Evolutionary conservation across 768 basidiomycete genomes (phyloP).

Genomic region (Mycena galopus): DNA sequence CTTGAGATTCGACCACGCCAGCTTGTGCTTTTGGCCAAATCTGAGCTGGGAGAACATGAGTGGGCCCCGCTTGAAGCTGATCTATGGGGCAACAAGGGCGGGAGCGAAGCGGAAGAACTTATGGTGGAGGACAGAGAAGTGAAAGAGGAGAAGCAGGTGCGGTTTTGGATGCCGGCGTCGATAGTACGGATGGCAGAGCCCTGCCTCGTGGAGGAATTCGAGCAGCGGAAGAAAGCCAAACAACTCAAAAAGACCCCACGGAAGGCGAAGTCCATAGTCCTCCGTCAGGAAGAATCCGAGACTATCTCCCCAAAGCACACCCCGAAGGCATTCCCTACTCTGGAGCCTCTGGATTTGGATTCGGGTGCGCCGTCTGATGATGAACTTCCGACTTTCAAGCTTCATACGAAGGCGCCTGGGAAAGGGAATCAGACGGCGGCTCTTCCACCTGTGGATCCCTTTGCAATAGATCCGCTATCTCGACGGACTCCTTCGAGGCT

Average conservation of each 20-base stretch:
- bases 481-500: slow-evolving; percentile 10
- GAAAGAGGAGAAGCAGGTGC: slow-evolving; percentile 25
- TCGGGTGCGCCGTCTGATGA: slow-evolving; percentile 20
- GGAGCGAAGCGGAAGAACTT: slow-evolving; percentile 58
- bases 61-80: slow-evolving; percentile 62
- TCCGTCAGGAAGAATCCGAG: background rate
- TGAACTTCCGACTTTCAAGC: slow-evolving; percentile 23
- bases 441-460: background rate
- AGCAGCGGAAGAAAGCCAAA: slow-evolving; percentile 63
- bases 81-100: slow-evolving; percentile 66
- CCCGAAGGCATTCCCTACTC: background rate
- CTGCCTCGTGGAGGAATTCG: slow-evolving; percentile 70
- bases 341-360: too few species aligned
- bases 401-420: background rate
- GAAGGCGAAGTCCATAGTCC: slow-evolving; percentile 14
- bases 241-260: slow-evolving; percentile 57
- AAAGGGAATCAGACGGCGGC: background rate
- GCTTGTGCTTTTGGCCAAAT: slow-evolving; percentile 74
- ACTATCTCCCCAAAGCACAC: slow-evolving; percentile 12
- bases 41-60: slow-evolving; percentile 70
- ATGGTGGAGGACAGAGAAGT: slow-evolving; percentile 51
- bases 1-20: slow-evolving; percentile 78
- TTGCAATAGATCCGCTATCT: background rate
- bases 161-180: slow-evolving; percentile 86
- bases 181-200: slow-evolving; percentile 81